Percentiles rank a stretch among this genome's conserved stretches.
Evolutionary conservation across 176 grass and related monocot species (phyloP).

Genomic region (Chloris gayana): DNA sequence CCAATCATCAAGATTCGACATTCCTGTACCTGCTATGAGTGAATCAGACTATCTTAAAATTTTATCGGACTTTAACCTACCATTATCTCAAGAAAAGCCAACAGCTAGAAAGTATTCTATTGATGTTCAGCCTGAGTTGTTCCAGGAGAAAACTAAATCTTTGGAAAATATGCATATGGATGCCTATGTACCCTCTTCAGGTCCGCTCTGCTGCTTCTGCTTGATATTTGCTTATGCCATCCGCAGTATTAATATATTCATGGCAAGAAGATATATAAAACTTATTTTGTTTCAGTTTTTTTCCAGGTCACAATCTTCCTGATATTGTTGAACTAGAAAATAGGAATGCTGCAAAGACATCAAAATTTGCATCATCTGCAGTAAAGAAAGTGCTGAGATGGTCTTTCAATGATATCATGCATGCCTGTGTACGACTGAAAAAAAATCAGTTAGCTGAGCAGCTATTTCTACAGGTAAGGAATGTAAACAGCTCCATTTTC

Average conservation of each 20-base stretch:
- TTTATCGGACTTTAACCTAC: slow-evolving; percentile 19
- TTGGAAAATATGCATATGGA: slow-evolving; percentile 37
- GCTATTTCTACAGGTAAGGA: slow-evolving; percentile 82
- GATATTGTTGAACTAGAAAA: slow-evolving; percentile 30
- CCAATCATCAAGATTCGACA: slow-evolving; percentile 69
- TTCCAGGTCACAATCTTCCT: slow-evolving; percentile 46
- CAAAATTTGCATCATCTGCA: slow-evolving; percentile 37
- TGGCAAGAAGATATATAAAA: slow-evolving; percentile 28
- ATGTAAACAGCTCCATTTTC: slow-evolving; percentile 5
- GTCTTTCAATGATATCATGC: slow-evolving; percentile 85
- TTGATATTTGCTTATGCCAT: slow-evolving; percentile 23
- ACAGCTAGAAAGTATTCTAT: slow-evolving; percentile 28
- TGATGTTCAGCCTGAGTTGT: slow-evolving; percentile 31
- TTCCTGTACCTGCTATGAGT: slow-evolving; percentile 69
- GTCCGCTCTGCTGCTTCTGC: slow-evolving; percentile 38
- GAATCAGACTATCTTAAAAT: slow-evolving; percentile 47
- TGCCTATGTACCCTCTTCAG: slow-evolving; percentile 25
- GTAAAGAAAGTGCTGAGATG: slow-evolving; percentile 60
- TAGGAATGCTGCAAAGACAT: slow-evolving; percentile 37
- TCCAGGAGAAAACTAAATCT: slow-evolving; percentile 28
- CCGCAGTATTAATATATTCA: background rate
- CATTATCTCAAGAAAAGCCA: slow-evolving; percentile 42
- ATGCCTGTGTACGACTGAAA: slow-evolving; percentile 49
- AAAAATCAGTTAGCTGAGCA: slow-evolving; percentile 66
- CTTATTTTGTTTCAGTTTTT: slow-evolving; percentile 47